phyloP scores from a whole-genome alignment of 441 rosid species.

The Populus trichocarpa region DNA sequence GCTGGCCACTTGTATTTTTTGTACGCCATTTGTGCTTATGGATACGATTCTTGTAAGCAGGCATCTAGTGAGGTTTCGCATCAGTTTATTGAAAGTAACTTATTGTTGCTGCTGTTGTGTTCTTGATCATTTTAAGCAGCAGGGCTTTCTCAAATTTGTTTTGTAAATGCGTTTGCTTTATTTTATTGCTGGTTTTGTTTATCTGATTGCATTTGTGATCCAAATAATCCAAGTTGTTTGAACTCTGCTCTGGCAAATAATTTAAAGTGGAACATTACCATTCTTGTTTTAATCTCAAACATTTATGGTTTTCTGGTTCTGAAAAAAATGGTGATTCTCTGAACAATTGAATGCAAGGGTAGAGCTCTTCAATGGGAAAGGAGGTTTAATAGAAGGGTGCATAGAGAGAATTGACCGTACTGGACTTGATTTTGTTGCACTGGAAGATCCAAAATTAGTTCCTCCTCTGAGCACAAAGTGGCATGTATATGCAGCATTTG shows the following conservation, averaged over 20 bases:
- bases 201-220: neutral
- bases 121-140: neutral
- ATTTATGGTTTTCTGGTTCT: neutral
- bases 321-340: constrained; percentile 7
- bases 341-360: constrained; percentile 46
- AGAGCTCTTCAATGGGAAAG: constrained; percentile 92
- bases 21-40: neutral
- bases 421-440: constrained; percentile 61
- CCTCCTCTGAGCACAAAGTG: constrained; percentile 57
- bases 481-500: constrained; percentile 87
- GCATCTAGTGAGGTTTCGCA: neutral
- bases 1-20: neutral
- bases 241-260: neutral
- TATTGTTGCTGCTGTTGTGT: neutral
- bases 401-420: constrained; percentile 57
- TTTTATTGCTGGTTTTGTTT: neutral
- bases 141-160: neutral
- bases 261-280: neutral
- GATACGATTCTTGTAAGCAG: neutral
- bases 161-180: neutral
- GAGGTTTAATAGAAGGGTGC: constrained; percentile 64
- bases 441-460: constrained; percentile 50
- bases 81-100: neutral
- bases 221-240: neutral
- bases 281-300: neutral